Evolutionary conservation across 192 early-diverging fungal genomes (phyloP).

Genomic region (Coemansia sp.): DNA sequence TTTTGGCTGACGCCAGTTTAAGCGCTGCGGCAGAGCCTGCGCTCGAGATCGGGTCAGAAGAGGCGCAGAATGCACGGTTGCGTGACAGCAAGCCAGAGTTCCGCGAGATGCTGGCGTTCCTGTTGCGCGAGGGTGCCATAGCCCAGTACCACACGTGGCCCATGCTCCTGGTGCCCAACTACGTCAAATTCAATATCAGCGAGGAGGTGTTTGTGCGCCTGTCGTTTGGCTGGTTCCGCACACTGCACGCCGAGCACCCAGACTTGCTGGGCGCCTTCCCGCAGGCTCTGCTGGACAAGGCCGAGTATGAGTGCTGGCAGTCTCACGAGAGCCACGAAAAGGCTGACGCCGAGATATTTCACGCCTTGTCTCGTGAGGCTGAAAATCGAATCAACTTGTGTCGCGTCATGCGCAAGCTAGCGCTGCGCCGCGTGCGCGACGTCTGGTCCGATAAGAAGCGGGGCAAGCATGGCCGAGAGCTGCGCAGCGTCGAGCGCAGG

Average conservation of each 20-base stretch:
- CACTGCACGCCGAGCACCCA: constrained; percentile 46
- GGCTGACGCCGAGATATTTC: constrained; percentile 22
- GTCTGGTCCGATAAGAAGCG: constrained; percentile 17
- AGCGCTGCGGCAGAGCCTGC: constrained; percentile 5
- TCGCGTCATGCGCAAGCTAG: constrained; percentile 49
- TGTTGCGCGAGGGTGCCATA: constrained; percentile 76
- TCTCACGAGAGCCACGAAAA: constrained; percentile 34
- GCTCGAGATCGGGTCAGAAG: constrained; percentile 3
- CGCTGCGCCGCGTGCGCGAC: constrained; percentile 40
- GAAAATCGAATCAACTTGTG: constrained; percentile 42
- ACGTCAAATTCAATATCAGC: constrained; percentile 55
- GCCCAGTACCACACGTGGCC: constrained; percentile 84
- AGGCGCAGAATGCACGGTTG: constrained; percentile 22
- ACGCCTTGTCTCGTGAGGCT: constrained; percentile 28
- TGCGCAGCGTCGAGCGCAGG: constrained; percentile 30
- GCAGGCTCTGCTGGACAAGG: constrained; percentile 36
- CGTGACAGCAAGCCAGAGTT: constrained; percentile 67
- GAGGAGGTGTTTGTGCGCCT: constrained; percentile 50
- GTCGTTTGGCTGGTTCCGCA: constrained; percentile 47
- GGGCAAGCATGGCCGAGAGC: constrained; percentile 44
- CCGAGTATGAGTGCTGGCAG: constrained; percentile 39
- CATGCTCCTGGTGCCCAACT: constrained; percentile 62
- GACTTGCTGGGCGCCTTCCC: constrained; percentile 51
- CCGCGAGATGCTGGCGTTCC: constrained; percentile 78
- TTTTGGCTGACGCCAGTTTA: constrained; percentile 13